Evolutionary conservation across 2,329 filamentous ascomycete species (phyloP).

Genomic region (Aspergillus nomiae): DNA sequence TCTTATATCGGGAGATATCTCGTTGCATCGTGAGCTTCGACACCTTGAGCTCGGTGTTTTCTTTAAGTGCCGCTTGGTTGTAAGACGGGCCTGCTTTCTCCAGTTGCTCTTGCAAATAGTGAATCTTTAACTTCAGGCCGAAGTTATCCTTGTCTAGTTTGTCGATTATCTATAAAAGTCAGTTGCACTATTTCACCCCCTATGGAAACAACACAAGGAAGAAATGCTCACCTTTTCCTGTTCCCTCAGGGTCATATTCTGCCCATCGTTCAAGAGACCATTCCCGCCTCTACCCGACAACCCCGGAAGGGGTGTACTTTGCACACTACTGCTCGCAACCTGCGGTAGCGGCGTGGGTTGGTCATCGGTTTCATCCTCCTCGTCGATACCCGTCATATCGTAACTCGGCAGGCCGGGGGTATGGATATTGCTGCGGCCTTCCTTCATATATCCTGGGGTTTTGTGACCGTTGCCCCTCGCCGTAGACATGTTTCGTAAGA

Average conservation of each 20-base stretch:
- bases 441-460: slow-evolving; percentile 69
- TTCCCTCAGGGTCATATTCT: slow-evolving; percentile 85
- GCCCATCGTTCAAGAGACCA: slow-evolving; percentile 74
- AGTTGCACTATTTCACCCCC: slow-evolving; percentile 9
- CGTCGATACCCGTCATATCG: slow-evolving; percentile 70
- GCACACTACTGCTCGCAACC: slow-evolving; percentile 74
- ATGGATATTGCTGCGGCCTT: slow-evolving; percentile 66
- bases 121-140: slow-evolving; percentile 92
- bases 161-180: slow-evolving; percentile 66
- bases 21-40: slow-evolving; percentile 86
- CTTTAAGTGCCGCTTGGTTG: slow-evolving; percentile 83
- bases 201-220: neutral
- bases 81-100: slow-evolving; percentile 85
- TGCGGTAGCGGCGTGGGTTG: slow-evolving; percentile 76
- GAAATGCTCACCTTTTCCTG: slow-evolving; percentile 75
- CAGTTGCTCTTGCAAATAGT: slow-evolving; percentile 90
- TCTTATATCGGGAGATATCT: slow-evolving; percentile 84
- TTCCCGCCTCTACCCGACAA: slow-evolving; percentile 66
- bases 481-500: slow-evolving; percentile 61
- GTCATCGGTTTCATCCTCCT: slow-evolving; percentile 63
- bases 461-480: slow-evolving; percentile 57
- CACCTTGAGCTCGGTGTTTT: slow-evolving; percentile 96
- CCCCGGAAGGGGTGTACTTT: slow-evolving; percentile 78
- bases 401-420: slow-evolving; percentile 73
- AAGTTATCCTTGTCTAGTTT: slow-evolving; percentile 99